Conservation (phyloP, 2,329 filamentous ascomycete genomes). For the Trichophyton benhamiae region DNA sequence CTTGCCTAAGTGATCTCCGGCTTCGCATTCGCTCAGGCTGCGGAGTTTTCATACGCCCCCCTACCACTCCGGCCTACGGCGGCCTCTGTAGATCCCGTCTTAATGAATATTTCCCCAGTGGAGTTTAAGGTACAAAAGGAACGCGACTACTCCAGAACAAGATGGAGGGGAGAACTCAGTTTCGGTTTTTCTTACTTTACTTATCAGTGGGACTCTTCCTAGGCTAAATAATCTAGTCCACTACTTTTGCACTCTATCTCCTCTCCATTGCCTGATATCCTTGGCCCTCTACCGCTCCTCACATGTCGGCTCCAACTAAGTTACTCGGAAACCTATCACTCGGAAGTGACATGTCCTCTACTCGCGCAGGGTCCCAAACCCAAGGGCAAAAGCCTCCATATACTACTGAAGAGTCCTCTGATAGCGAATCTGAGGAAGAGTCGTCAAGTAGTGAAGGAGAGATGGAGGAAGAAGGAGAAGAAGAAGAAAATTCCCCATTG, state of each 20-base stretch:
- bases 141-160: background rate
- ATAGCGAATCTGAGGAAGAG: slow-evolving; percentile 18
- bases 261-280: background rate
- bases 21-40: slow-evolving; percentile 1
- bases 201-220: background rate
- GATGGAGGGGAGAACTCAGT: background rate
- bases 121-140: background rate
- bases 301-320: slow-evolving; percentile 31
- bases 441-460: slow-evolving; percentile 11
- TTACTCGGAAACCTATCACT: slow-evolving; percentile 30
- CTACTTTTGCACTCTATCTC: background rate
- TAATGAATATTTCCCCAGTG: background rate
- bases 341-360: slow-evolving; percentile 23
- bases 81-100: slow-evolving; percentile 1
- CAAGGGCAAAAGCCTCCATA: slow-evolving; percentile 14
- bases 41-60: background rate
- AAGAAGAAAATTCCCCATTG: background rate
- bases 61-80: background rate
- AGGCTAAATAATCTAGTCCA: too few species aligned
- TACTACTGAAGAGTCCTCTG: slow-evolving; percentile 8
- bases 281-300: background rate
- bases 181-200: background rate
- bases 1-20: background rate
- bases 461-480: background rate
- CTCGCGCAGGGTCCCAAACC: slow-evolving; percentile 19